A percentile compares a stretch with the other conserved stretches of the same genome.
Conservation (phyloP, 2,329 filamentous ascomycete genomes). For the Aspergillus quadrilineatus region DNA sequence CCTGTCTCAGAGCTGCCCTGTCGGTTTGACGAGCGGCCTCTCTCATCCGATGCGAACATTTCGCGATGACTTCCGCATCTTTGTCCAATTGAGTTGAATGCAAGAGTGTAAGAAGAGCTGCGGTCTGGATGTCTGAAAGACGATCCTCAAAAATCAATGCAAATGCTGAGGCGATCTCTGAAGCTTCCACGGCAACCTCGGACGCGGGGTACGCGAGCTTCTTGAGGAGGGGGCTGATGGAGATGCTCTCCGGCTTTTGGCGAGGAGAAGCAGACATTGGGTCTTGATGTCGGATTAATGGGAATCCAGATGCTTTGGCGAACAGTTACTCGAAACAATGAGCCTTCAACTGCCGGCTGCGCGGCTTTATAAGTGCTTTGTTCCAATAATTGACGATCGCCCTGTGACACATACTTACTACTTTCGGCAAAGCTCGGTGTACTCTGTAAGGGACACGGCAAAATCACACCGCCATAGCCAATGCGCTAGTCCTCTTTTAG, state of each 20-base stretch:
- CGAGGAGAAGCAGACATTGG: slow-evolving; percentile 26
- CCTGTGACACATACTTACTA: slow-evolving; percentile 16
- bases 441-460: slow-evolving; percentile 17
- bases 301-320: neutral
- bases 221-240: slow-evolving; percentile 50
- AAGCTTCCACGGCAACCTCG: slow-evolving; percentile 61
- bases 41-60: slow-evolving; percentile 81
- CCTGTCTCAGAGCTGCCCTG: slow-evolving; percentile 57
- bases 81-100: slow-evolving; percentile 88
- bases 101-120: slow-evolving; percentile 81
- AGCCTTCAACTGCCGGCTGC: neutral
- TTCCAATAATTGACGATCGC: slow-evolving; percentile 2
- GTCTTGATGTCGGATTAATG: neutral
- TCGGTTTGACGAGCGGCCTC: slow-evolving; percentile 73
- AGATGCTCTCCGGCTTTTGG: slow-evolving; percentile 39
- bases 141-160: slow-evolving; percentile 88
- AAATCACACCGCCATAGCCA: slow-evolving; percentile 23
- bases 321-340: neutral
- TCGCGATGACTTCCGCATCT: slow-evolving; percentile 79
- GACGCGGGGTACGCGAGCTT: slow-evolving; percentile 45
- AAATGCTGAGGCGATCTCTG: slow-evolving; percentile 86
- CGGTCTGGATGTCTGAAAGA: slow-evolving; percentile 83
- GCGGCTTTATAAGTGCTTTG: slow-evolving; percentile 4
- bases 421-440: slow-evolving; percentile 10
- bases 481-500: slow-evolving; percentile 19